A percentile compares a stretch with the other conserved stretches of the same genome.
Conservation (phyloP, 495 filamentous ascomycete species). For the Aspergillus baeticus region DNA sequence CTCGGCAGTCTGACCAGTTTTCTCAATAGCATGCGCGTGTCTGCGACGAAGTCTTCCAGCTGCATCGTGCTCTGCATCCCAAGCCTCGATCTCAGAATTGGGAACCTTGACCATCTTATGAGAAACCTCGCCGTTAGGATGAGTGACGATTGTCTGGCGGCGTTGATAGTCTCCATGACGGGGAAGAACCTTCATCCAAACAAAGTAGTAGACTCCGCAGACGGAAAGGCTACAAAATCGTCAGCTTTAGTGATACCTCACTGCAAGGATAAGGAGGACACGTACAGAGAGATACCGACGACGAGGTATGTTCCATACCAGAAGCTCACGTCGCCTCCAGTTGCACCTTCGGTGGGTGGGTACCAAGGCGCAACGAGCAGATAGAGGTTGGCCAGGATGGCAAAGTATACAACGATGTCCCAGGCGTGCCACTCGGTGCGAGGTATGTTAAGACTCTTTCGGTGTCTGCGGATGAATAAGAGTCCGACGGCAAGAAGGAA, state of each 20-base stretch:
- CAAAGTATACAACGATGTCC: slow-evolving; percentile 53
- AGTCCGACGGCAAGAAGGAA: slow-evolving; percentile 54
- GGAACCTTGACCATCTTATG: slow-evolving; percentile 58
- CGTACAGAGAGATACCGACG: slow-evolving; percentile 55
- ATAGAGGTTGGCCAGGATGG: slow-evolving; percentile 54
- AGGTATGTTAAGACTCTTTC: slow-evolving; percentile 43
- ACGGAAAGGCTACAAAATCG: slow-evolving; percentile 34
- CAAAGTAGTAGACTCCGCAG: slow-evolving; percentile 55
- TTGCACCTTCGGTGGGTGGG: slow-evolving; percentile 54
- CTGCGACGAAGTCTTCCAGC: slow-evolving; percentile 30
- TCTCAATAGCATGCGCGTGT: background rate
- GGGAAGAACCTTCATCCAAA: slow-evolving; percentile 56
- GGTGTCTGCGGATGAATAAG: slow-evolving; percentile 49
- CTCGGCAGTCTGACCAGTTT: background rate
- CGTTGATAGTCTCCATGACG: slow-evolving; percentile 48
- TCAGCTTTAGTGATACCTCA: background rate
- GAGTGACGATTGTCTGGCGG: slow-evolving; percentile 49
- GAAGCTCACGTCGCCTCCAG: slow-evolving; percentile 61
- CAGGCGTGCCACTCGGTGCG: slow-evolving; percentile 52
- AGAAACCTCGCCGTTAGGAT: slow-evolving; percentile 48
- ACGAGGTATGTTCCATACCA: slow-evolving; percentile 66
- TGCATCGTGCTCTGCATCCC: slow-evolving; percentile 59
- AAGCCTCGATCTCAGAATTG: slow-evolving; percentile 40
- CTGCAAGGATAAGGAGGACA: slow-evolving; percentile 5
- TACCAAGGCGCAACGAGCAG: slow-evolving; percentile 66